A percentile compares a stretch with the other conserved stretches of the same genome.
These are phyloP conservation scores for Ceratobasidium sp. DNA, from an alignment of 1,284 basidiomycete genomes.

Conservation along the genomic window DNA sequence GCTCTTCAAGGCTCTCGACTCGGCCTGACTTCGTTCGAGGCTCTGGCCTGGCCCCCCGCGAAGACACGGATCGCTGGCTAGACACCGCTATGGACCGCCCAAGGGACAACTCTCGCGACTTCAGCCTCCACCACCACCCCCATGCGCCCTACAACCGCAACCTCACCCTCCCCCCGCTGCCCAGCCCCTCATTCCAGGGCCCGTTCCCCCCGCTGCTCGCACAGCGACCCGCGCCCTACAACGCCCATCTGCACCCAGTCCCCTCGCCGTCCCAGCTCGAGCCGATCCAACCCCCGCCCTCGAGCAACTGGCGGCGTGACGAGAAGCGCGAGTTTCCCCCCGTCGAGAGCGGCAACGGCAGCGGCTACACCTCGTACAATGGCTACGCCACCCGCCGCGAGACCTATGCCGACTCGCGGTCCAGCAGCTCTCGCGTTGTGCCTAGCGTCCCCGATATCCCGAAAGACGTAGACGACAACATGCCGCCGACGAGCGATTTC, in stretches of 20 bases:
- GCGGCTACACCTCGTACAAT: constrained; percentile 9
- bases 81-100: constrained; percentile 10
- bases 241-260: constrained; percentile 38
- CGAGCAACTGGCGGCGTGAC: constrained; percentile 21
- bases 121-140: constrained; percentile 45
- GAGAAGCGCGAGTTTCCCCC: constrained; percentile 28
- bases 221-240: constrained; percentile 43
- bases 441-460: constrained; percentile 16
- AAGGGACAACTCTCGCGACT: background rate
- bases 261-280: constrained; percentile 41
- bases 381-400: constrained; percentile 21
- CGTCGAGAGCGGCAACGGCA: constrained; percentile 38
- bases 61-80: background rate
- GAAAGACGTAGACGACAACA: constrained; percentile 54
- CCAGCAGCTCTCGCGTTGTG: constrained; percentile 21
- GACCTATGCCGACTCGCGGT: constrained; percentile 34
- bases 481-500: constrained; percentile 88
- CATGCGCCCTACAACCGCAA: constrained; percentile 30
- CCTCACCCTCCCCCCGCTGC: constrained; percentile 46
- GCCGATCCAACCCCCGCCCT: constrained; percentile 42
- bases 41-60: constrained; percentile 19
- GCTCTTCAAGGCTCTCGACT: constrained; percentile 3
- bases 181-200: constrained; percentile 15
- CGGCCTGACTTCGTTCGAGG: background rate
- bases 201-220: constrained; percentile 43